Percentiles rank a stretch among this genome's conserved stretches.
These are phyloP conservation scores for Hibiscus tridactylites DNA, from an alignment of 345 rosid genomes.

Conservation along the genomic window DNA sequence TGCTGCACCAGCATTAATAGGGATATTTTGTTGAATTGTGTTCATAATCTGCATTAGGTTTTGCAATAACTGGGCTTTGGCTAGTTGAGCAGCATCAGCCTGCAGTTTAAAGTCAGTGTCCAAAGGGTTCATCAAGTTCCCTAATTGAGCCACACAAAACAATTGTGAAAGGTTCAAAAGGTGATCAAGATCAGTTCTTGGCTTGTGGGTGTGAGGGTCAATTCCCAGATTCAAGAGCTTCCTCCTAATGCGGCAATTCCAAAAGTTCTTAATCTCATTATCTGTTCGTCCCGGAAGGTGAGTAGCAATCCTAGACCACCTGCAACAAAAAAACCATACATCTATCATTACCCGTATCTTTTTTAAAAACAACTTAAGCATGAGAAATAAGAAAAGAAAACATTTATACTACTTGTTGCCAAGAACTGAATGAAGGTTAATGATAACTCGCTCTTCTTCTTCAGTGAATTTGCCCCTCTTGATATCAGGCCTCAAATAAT, in stretches of 20 bases:
- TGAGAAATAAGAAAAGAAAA: neutral
- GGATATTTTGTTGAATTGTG: slow-evolving; percentile 9
- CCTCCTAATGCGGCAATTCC: slow-evolving; percentile 79
- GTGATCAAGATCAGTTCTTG: slow-evolving; percentile 44
- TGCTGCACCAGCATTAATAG: neutral
- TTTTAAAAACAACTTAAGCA: no score
- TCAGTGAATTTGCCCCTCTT: slow-evolving; percentile 67
- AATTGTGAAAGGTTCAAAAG: slow-evolving; percentile 38
- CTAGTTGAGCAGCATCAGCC: slow-evolving; percentile 42
- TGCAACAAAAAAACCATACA: slow-evolving; percentile 7
- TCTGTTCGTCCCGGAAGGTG: slow-evolving; percentile 83
- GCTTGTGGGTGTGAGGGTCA: slow-evolving; percentile 74
- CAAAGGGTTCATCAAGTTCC: slow-evolving; percentile 17
- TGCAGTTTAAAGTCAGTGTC: slow-evolving; percentile 23
- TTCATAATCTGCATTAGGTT: slow-evolving; percentile 37
- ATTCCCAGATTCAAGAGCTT: slow-evolving; percentile 73
- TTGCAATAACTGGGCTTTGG: slow-evolving; percentile 45
- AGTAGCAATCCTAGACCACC: slow-evolving; percentile 87
- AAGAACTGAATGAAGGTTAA: slow-evolving; percentile 54
- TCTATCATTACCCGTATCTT: neutral
- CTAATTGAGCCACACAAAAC: slow-evolving; percentile 20
- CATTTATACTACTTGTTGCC: slow-evolving; percentile 59
- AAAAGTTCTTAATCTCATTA: slow-evolving; percentile 77
- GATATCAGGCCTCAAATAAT: slow-evolving; percentile 87
- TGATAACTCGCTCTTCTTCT: slow-evolving; percentile 66